Evolutionary conservation across 176 grass and related monocot genomes (phyloP).

Genomic region (Urochloa ruziziensis): DNA sequence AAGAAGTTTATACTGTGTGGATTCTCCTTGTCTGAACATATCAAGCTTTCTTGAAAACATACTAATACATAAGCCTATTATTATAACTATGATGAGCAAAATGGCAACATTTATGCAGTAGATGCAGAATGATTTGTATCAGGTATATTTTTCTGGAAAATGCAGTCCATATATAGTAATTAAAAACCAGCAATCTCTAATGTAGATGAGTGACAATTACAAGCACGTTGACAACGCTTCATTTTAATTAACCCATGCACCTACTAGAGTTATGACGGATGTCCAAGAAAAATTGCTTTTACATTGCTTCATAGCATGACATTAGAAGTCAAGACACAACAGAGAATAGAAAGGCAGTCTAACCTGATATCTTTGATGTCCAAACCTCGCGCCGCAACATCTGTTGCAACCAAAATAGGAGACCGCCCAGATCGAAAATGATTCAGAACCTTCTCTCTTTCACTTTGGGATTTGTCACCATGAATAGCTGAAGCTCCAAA

Average conservation of each 20-base stretch:
- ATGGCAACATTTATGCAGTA: not conserved
- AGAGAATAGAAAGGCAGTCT: not conserved
- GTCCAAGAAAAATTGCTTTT: not conserved
- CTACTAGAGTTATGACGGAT: not conserved
- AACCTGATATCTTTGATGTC: conserved; percentile 99
- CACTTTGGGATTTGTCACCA: conserved; percentile 91
- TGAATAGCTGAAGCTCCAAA: conserved; percentile 91
- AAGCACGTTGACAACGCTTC: not conserved
- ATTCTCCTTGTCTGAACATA: not conserved
- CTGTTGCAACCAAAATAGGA: conserved; percentile 89
- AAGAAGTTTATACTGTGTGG: too few species aligned
- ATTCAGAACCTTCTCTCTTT: conserved; percentile 90
- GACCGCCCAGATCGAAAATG: conserved; percentile 81
- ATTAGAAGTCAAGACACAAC: not conserved
- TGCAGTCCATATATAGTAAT: not conserved
- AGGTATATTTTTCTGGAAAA: not conserved
- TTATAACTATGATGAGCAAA: not conserved
- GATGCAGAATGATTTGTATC: not conserved
- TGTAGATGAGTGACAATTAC: not conserved
- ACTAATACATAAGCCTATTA: not conserved
- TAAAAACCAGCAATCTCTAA: not conserved
- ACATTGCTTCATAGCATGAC: not conserved
- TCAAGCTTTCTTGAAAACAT: not conserved
- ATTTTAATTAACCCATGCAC: conserved; percentile 13
- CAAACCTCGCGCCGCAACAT: conserved; percentile 92